Evolutionary conservation across 2,329 filamentous ascomycete genomes (phyloP), one percentile per base, ranked within the genome.

Genomic region (Byssochlamys sp.): DNA sequence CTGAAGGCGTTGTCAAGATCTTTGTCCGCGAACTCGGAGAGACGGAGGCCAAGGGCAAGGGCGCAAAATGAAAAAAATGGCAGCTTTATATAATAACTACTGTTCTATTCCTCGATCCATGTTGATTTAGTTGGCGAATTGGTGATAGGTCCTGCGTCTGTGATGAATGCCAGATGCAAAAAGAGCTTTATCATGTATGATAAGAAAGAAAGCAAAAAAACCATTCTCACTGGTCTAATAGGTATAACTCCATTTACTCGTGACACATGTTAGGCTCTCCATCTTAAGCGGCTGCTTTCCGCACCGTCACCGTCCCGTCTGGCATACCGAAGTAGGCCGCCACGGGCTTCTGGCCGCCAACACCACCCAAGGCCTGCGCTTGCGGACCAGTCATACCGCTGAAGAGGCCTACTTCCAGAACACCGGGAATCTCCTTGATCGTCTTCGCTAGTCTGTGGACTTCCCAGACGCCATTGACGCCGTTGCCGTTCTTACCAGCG

Each of bases 281-380:
- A 19, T 35, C 29, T 65, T 57, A 68, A 29, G 55, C 55, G 53
- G 58, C 31, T n/a, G 77, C 77, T 59, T 69, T 72, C 62, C 78
- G 70, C 53, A 86, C 77, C 66, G 85, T 76, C 12, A 89, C 86
- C 10, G 78, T 79, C 2, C 89, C 89, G 68, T 90, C 88, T 51
- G 87, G 83, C 84, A 94, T 89, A 35, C 94, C 94, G 75, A 97
- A 99, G 77, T 97, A 99, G 26, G 90, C 91, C 28, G 91, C 91
- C 11, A 96, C 82, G 0, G 94, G 94, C 76, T 92, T 95, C 77
- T 96, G 90, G 0, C 89, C 91, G 53, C 88, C 87, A 53, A 84
- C 75, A 56, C 80, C 78, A 62, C 84, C 80, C 58, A 81, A 78
- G 56, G 81, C 77, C 49, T 81, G 82, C 59, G 84, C 82, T 71